Evolutionary conservation across 768 basidiomycete species (phyloP).

Genomic region (Russula griseocarnosa): DNA sequence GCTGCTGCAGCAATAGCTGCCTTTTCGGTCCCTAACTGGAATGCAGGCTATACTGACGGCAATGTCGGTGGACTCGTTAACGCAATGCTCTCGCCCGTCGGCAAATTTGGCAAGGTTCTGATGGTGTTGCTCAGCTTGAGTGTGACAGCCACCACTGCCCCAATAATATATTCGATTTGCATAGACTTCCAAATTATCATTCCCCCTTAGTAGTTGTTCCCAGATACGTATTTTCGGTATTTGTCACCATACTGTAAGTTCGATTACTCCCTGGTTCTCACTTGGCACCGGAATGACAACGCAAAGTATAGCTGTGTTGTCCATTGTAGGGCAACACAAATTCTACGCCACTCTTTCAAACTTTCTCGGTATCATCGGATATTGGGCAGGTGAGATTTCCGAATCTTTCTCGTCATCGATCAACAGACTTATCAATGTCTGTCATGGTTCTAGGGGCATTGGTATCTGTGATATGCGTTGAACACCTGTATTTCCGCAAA

Average conservation of each 20-base stretch:
- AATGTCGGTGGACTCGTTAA: slow-evolving; percentile 61
- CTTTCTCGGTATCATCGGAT: slow-evolving; percentile 60
- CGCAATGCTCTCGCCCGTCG: slow-evolving; percentile 57
- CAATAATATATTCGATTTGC: slow-evolving; percentile 77
- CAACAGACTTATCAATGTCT: slow-evolving; percentile 46
- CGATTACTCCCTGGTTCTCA: background rate
- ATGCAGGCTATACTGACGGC: slow-evolving; percentile 47
- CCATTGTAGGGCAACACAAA: slow-evolving; percentile 62
- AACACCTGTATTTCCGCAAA: slow-evolving; percentile 63
- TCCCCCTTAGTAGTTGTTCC: slow-evolving; percentile 58
- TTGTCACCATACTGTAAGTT: slow-evolving; percentile 63
- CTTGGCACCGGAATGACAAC: background rate
- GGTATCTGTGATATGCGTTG: slow-evolving; percentile 53
- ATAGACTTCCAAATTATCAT: slow-evolving; percentile 68
- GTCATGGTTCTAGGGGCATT: slow-evolving; percentile 42
- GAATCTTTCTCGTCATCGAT: background rate
- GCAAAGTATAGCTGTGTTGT: slow-evolving; percentile 57
- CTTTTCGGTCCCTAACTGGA: slow-evolving; percentile 53
- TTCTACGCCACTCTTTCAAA: slow-evolving; percentile 64
- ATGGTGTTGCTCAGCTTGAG: slow-evolving; percentile 70
- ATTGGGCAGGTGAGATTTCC: slow-evolving; percentile 35
- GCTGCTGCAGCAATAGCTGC: slow-evolving; percentile 64
- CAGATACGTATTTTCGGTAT: slow-evolving; percentile 62
- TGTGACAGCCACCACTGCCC: slow-evolving; percentile 75
- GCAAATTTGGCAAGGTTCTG: slow-evolving; percentile 67